phyloP scores from a whole-genome alignment of 805 yeast genomes.

The Myxozyma melibiosi region DNA sequence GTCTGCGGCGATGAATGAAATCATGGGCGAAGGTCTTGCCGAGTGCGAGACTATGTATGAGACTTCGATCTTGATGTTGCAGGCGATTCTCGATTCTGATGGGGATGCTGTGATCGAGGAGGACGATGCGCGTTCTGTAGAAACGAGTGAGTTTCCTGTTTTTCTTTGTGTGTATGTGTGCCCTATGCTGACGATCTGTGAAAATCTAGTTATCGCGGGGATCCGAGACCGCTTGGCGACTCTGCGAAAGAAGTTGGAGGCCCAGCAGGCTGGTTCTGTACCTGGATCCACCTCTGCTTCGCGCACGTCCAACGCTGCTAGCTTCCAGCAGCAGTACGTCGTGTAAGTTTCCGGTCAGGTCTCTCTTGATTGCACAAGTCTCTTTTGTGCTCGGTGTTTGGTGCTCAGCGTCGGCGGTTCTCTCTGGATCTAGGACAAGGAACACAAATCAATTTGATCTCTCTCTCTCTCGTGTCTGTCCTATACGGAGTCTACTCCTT shows the following conservation, averaged over 20 bases:
- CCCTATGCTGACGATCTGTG: not conserved
- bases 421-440: no score
- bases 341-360: no score
- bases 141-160: constrained; percentile 50
- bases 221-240: constrained; percentile 79
- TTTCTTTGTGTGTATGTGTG: not conserved
- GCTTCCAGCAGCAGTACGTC: not conserved
- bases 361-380: no score
- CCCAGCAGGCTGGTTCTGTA: not conserved
- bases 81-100: constrained; percentile 58
- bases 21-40: constrained; percentile 67
- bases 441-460: not conserved
- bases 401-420: no score
- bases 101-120: constrained; percentile 53
- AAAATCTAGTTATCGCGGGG: constrained; percentile 58
- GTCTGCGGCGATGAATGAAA: constrained; percentile 86
- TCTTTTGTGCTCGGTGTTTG: no score
- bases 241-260: constrained; percentile 60
- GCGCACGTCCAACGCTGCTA: not conserved
- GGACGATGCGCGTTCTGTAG: constrained; percentile 75
- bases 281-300: not conserved
- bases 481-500: not conserved
- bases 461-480: not conserved
- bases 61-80: constrained; percentile 94
- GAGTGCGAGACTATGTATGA: constrained; percentile 89